Percentiles rank a stretch among this genome's conserved stretches.
These are phyloP conservation scores for Lactarius trivialis DNA, from an alignment of 768 basidiomycete genomes.

Conservation along the genomic window DNA sequence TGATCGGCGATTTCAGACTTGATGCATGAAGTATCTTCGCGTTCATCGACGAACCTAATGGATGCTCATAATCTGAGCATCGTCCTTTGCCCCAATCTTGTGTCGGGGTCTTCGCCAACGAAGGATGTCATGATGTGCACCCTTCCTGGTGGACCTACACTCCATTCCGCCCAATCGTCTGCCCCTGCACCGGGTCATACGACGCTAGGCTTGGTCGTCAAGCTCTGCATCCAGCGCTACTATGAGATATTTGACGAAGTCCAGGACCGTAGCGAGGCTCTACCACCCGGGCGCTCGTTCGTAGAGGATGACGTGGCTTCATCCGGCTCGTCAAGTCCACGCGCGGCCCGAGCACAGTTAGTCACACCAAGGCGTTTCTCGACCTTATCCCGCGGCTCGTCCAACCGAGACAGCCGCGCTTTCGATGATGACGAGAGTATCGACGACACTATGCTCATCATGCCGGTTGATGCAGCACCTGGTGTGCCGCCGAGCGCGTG, in stretches of 20 bases:
- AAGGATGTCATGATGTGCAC: slow-evolving; percentile 71
- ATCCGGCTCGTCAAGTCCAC: slow-evolving; percentile 12
- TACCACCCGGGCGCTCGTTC: slow-evolving; percentile 28
- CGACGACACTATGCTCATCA: slow-evolving; percentile 69
- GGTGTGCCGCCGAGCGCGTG: slow-evolving; percentile 36
- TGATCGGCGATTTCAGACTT: slow-evolving; percentile 45
- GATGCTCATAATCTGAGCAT: slow-evolving; percentile 77
- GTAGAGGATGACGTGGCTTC: slow-evolving; percentile 9
- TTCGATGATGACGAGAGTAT: slow-evolving; percentile 64
- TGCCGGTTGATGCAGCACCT: slow-evolving; percentile 51
- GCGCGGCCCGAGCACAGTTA: slow-evolving; percentile 5
- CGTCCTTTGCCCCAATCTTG: slow-evolving; percentile 74
- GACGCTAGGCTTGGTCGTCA: slow-evolving; percentile 65
- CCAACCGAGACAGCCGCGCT: slow-evolving; percentile 28
- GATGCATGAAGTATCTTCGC: slow-evolving; percentile 70
- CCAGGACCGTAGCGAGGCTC: slow-evolving; percentile 60
- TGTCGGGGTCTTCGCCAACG: slow-evolving; percentile 59
- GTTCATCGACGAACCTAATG: slow-evolving; percentile 66
- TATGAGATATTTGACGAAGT: slow-evolving; percentile 84
- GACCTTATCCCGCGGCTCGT: slow-evolving; percentile 13
- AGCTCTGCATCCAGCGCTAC: slow-evolving; percentile 74
- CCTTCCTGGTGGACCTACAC: slow-evolving; percentile 45
- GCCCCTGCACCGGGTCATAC: slow-evolving; percentile 40
- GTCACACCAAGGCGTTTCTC: slow-evolving; percentile 19
- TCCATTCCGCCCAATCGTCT: slow-evolving; percentile 29